Evolutionary conservation across 75 land plant genomes (phyloP).

Genomic region (Sequoia sempervirens): DNA sequence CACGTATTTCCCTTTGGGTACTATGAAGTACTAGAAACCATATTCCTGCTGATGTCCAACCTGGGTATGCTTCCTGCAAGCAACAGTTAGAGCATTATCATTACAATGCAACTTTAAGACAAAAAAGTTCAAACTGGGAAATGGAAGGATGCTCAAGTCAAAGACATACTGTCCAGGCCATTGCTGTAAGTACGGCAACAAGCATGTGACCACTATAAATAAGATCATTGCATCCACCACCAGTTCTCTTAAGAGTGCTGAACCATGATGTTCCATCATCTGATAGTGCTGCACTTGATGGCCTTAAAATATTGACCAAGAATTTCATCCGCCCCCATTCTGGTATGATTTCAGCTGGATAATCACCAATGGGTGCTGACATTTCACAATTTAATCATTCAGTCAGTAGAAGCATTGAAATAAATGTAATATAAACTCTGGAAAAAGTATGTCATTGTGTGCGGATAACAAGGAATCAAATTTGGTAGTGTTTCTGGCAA

Average conservation of each 20-base stretch:
- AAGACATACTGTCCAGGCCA: slow-evolving; percentile 91
- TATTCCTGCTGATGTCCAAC: slow-evolving; percentile 66
- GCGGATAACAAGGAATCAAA: neutral
- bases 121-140: slow-evolving; percentile 1
- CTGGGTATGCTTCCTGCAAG: slow-evolving; percentile 90
- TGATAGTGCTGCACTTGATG: slow-evolving; percentile 29
- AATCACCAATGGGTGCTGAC: slow-evolving; percentile 39
- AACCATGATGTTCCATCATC: slow-evolving; percentile 65
- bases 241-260: slow-evolving; percentile 72
- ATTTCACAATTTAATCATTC: neutral
- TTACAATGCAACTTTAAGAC: neutral
- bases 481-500: neutral
- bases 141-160: neutral
- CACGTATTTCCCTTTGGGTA: slow-evolving; percentile 84
- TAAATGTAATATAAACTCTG: neutral
- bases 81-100: neutral
- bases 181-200: slow-evolving; percentile 90
- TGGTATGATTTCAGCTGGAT: slow-evolving; percentile 61
- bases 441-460: neutral
- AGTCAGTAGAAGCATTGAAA: neutral
- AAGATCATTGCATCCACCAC: slow-evolving; percentile 96
- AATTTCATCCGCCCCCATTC: slow-evolving; percentile 95
- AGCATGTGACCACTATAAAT: slow-evolving; percentile 92
- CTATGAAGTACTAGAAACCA: slow-evolving; percentile 84
- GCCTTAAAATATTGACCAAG: slow-evolving; percentile 70